phyloP scores from a whole-genome alignment of 306 rosid species.

The Pueraria montana region DNA sequence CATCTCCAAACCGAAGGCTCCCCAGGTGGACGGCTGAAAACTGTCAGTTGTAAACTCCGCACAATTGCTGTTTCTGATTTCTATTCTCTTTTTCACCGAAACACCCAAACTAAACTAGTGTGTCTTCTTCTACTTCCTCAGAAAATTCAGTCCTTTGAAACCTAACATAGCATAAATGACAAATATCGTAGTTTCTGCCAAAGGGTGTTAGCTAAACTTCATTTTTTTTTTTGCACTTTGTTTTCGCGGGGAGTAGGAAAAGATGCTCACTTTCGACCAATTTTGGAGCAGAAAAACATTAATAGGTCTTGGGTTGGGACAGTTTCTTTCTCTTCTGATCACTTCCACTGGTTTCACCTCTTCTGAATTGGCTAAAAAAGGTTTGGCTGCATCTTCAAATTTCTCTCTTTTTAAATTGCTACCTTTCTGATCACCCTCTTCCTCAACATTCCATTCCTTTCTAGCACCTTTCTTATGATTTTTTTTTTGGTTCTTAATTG shows the following conservation, averaged over 20 bases:
- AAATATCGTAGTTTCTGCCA: not conserved
- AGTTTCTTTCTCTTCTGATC: conserved; percentile 77
- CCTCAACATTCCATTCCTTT: too few relatives aligned
- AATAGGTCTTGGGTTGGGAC: conserved; percentile 82
- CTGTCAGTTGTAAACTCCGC: not conserved
- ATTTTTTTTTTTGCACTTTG: not conserved
- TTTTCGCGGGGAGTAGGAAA: not conserved
- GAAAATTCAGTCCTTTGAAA: not conserved
- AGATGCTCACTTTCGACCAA: conserved; percentile 50
- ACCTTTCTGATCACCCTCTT: too few relatives aligned
- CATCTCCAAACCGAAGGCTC: too few relatives aligned
- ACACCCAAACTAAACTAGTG: too few relatives aligned
- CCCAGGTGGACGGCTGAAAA: too few relatives aligned
- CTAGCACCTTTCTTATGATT: too few relatives aligned
- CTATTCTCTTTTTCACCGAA: not conserved
- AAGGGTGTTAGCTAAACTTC: conserved; percentile 31
- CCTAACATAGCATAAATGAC: too few relatives aligned
- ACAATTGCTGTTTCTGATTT: not conserved
- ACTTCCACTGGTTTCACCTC: conserved; percentile 85
- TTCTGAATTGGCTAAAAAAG: conserved; percentile 76
- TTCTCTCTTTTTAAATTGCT: not conserved
- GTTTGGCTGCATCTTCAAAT: conserved; percentile 40
- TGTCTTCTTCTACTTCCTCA: not conserved
- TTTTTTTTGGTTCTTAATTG: too few relatives aligned
- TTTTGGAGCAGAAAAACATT: conserved; percentile 67